Evolutionary conservation across 2,329 filamentous ascomycete genomes (phyloP).

Genomic region (Laburnicola sp.): DNA sequence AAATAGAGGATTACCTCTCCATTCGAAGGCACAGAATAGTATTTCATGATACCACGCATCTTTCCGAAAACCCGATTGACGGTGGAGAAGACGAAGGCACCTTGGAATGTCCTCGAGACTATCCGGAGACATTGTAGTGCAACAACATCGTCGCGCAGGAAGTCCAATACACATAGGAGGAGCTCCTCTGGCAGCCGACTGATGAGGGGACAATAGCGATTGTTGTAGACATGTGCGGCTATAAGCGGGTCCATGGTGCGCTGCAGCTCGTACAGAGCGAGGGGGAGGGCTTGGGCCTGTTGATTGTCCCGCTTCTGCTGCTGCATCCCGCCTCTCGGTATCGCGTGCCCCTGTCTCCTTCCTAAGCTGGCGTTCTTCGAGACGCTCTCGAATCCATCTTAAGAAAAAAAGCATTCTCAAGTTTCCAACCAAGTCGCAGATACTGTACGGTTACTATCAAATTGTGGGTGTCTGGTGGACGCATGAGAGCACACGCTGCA

Average conservation of each 20-base stretch:
- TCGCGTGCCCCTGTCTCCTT: constrained; percentile 14
- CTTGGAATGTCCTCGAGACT: constrained; percentile 16
- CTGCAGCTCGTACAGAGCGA: constrained; percentile 14
- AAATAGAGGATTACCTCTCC: constrained; percentile 5
- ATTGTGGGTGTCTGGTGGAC: too few relatives aligned
- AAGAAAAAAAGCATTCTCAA: constrained; percentile 10
- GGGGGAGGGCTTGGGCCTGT: constrained; percentile 14
- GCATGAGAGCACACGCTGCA: too few relatives aligned
- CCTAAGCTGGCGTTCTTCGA: constrained; percentile 11
- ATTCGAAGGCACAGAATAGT: neutral
- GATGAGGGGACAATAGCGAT: constrained; percentile 21
- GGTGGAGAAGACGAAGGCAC: constrained; percentile 17
- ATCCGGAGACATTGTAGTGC: constrained; percentile 18
- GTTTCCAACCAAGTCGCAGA: constrained; percentile 1
- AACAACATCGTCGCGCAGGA: constrained; percentile 16
- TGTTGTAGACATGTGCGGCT: constrained; percentile 22
- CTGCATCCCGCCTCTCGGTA: constrained; percentile 10
- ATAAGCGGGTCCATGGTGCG: constrained; percentile 21
- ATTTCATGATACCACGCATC: neutral
- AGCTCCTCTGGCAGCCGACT: constrained; percentile 22
- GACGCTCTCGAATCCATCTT: constrained; percentile 13
- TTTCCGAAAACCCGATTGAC: constrained; percentile 10
- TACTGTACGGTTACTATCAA: too few relatives aligned
- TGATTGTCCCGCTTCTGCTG: constrained; percentile 12
- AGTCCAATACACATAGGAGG: constrained; percentile 20